These are phyloP conservation scores for Dactylellina leptospora DNA, from an alignment of 2,329 filamentous ascomycete species.

Conservation along the genomic window DNA sequence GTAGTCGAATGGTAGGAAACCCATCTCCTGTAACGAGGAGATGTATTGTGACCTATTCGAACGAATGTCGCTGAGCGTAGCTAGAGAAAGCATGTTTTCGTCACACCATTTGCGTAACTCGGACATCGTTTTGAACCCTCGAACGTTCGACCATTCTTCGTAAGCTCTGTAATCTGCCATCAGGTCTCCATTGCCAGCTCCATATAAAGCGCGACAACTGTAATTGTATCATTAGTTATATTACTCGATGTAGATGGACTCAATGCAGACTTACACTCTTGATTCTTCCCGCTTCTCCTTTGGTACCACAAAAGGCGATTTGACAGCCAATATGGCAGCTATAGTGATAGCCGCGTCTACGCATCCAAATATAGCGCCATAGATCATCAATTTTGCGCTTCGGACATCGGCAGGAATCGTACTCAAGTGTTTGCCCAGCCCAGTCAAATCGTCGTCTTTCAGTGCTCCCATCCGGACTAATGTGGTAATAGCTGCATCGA, in stretches of 20 bases:
- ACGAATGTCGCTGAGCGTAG: slow-evolving; percentile 86
- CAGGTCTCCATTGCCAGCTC: slow-evolving; percentile 81
- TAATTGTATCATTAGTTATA: slow-evolving; percentile 9
- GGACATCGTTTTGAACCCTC: slow-evolving; percentile 25
- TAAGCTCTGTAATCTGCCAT: slow-evolving; percentile 86
- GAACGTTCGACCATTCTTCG: slow-evolving; percentile 75
- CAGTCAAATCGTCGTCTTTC: slow-evolving; percentile 84
- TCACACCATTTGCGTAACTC: slow-evolving; percentile 80
- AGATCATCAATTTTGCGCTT: slow-evolving; percentile 93
- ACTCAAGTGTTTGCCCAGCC: slow-evolving; percentile 83
- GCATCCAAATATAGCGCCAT: slow-evolving; percentile 91
- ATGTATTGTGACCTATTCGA: slow-evolving; percentile 88
- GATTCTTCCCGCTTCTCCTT: slow-evolving; percentile 83
- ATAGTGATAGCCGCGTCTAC: slow-evolving; percentile 88
- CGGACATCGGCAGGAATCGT: slow-evolving; percentile 93
- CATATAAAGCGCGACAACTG: slow-evolving; percentile 75
- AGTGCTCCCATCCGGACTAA: slow-evolving; percentile 87
- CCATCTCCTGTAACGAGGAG: slow-evolving; percentile 82
- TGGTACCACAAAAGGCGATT: slow-evolving; percentile 85
- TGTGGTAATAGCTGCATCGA: slow-evolving; percentile 82
- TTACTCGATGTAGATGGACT: background rate
- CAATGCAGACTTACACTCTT: slow-evolving; percentile 64
- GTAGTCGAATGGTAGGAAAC: slow-evolving; percentile 70
- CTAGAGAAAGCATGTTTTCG: slow-evolving; percentile 81
- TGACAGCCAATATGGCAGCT: slow-evolving; percentile 88